Percentiles rank a stretch among this genome's conserved stretches.
Evolutionary conservation across 2,329 filamentous ascomycete genomes (phyloP).

Genomic region (Lasiodiplodia gonubiensis): DNA sequence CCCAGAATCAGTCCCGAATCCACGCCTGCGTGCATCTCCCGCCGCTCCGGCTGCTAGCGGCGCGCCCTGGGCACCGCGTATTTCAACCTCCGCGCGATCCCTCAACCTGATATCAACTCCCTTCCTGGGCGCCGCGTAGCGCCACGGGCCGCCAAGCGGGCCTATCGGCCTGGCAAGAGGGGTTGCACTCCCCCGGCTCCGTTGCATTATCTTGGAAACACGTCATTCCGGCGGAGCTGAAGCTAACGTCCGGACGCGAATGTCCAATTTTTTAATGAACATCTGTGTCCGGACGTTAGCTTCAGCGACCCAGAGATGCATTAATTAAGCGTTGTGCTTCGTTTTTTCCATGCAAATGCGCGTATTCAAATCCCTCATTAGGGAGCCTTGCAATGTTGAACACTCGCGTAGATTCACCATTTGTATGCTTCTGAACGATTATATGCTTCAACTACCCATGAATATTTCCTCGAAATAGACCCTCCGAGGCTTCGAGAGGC

Average conservation of each 20-base stretch:
- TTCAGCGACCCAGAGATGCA: conserved; percentile 1
- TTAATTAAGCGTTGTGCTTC: no score
- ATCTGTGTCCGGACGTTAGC: conserved; percentile 3
- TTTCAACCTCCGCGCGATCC: conserved; percentile 3
- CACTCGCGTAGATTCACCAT: background rate
- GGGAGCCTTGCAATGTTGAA: background rate
- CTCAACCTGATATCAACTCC: no score
- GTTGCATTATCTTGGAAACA: background rate
- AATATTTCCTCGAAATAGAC: background rate
- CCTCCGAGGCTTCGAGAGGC: no score
- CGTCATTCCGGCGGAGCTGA: background rate
- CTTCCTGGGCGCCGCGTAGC: no score
- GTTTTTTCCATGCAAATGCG: no score
- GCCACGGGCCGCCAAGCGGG: conserved; percentile 9
- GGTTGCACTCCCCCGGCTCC: background rate
- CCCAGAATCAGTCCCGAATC: background rate
- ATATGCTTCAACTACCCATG: background rate
- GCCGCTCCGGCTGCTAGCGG: background rate
- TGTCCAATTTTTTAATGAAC: background rate
- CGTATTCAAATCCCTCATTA: no score
- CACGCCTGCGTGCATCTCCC: conserved; percentile 12
- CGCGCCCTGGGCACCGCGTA: conserved; percentile 14
- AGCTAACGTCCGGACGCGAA: background rate
- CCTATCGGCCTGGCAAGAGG: background rate
- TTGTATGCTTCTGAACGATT: background rate